These are phyloP conservation scores for Didymosphaeria variabile DNA, from an alignment of 2,329 filamentous ascomycete species.

Conservation along the genomic window DNA sequence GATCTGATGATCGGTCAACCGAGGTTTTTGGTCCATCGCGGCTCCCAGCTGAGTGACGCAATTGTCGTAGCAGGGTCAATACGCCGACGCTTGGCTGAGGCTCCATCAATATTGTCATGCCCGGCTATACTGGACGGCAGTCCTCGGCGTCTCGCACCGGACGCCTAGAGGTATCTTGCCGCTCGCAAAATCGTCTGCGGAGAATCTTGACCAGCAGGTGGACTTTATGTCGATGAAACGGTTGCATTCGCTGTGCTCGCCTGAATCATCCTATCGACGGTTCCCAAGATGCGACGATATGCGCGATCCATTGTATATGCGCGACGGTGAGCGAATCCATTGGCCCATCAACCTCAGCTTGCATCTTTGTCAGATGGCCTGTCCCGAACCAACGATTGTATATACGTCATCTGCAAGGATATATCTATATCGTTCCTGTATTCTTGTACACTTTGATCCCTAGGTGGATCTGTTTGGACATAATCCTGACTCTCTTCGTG, in stretches of 20 bases:
- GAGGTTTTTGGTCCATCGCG: not conserved
- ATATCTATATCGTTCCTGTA: not conserved
- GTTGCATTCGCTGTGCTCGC: not conserved
- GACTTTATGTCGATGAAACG: not conserved
- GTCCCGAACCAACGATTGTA: not conserved
- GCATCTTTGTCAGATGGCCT: not conserved
- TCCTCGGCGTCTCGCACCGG: not conserved
- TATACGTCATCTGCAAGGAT: not conserved
- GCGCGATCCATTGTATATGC: not conserved
- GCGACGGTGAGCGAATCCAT: not conserved
- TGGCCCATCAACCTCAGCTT: not conserved
- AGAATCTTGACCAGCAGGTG: not conserved
- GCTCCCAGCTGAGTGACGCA: not conserved
- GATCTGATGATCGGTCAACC: constrained; percentile 1
- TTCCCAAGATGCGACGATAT: not conserved
- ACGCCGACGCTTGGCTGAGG: not conserved
- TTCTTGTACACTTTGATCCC: not conserved
- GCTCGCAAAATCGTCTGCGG: not conserved
- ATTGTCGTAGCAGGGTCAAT: not conserved
- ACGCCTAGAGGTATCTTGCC: not conserved
- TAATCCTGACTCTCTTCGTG: not conserved
- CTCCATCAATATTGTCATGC: not conserved
- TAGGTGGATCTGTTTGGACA: not conserved
- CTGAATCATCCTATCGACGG: not conserved
- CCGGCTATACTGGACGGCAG: not conserved